Evolutionary conservation across 192 early-diverging fungal species (phyloP).

Genomic region (Cladochytrium replicatum): DNA sequence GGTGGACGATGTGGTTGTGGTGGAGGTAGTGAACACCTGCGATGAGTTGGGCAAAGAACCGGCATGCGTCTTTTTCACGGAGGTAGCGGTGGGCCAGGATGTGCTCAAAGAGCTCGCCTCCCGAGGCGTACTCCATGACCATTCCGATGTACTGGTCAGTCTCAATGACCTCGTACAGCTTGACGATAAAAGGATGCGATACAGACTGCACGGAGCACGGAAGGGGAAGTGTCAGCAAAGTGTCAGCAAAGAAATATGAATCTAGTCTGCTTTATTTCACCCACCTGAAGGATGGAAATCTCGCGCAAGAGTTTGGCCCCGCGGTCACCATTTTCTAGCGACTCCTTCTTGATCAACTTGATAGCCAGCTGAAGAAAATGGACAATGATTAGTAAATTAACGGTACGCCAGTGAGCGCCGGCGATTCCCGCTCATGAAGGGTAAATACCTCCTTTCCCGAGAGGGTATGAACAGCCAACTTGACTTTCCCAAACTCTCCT

Average conservation of each 20-base stretch:
- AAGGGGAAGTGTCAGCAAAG: neutral
- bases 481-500: conserved; percentile 54
- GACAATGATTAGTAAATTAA: neutral
- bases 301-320: conserved; percentile 88
- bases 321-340: conserved; percentile 70
- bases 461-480: conserved; percentile 32
- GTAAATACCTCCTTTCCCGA: conserved; percentile 18
- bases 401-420: no score
- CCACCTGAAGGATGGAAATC: conserved; percentile 86
- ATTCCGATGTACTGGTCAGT: conserved; percentile 95
- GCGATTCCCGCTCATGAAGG: no score
- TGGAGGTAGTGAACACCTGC: conserved; percentile 91
- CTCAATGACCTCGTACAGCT: conserved; percentile 90
- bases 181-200: conserved; percentile 84
- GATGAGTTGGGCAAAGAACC: conserved; percentile 88
- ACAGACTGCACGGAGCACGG: conserved; percentile 50
- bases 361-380: conserved; percentile 63
- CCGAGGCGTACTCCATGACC: conserved; percentile 86
- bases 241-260: conserved; percentile 7
- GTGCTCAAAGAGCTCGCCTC: conserved; percentile 95
- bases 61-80: conserved; percentile 81
- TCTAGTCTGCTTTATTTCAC: no score
- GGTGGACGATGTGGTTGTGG: conserved; percentile 85
- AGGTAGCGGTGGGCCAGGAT: conserved; percentile 90
- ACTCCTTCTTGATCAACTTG: conserved; percentile 90